phyloP scores from a whole-genome alignment of 2,329 filamentous ascomycete species.

The Monilinia fructicola region DNA sequence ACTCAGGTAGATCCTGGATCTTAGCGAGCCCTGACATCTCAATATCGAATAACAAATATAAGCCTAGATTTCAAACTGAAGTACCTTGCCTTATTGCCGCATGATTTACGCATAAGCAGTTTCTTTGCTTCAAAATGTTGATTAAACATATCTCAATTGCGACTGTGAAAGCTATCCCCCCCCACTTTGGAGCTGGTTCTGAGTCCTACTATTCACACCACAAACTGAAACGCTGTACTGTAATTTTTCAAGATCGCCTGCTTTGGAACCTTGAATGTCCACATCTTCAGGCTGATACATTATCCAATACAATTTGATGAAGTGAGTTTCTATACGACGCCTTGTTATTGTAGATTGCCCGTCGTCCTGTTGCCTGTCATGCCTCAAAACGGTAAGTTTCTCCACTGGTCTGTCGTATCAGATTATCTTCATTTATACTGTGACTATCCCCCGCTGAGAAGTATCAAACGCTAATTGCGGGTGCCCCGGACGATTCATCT shows the following conservation, averaged over 20 bases:
- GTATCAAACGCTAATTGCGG: not conserved
- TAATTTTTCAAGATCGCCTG: not conserved
- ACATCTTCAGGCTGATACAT: not conserved
- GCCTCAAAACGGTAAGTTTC: not conserved
- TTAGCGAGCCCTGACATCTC: not conserved
- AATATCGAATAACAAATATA: not conserved
- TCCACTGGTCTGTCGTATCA: constrained; percentile 6
- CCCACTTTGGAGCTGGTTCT: not conserved
- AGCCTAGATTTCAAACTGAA: not conserved
- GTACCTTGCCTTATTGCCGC: not conserved
- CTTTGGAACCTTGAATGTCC: not conserved
- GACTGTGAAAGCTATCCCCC: not conserved
- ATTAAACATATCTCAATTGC: not conserved
- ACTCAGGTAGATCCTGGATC: no score
- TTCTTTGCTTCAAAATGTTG: not conserved
- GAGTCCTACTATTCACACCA: no score
- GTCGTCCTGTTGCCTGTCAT: not conserved
- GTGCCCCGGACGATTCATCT: constrained; percentile 8
- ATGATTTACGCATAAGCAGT: not conserved
- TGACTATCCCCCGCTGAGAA: constrained; percentile 1
- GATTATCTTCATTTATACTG: not conserved
- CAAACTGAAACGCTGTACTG: no score
- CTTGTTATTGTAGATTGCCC: not conserved
- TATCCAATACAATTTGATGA: not conserved
- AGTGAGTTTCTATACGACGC: not conserved